Evolutionary conservation across 345 rosid species (phyloP).

Genomic region (Erucastrum elatum): DNA sequence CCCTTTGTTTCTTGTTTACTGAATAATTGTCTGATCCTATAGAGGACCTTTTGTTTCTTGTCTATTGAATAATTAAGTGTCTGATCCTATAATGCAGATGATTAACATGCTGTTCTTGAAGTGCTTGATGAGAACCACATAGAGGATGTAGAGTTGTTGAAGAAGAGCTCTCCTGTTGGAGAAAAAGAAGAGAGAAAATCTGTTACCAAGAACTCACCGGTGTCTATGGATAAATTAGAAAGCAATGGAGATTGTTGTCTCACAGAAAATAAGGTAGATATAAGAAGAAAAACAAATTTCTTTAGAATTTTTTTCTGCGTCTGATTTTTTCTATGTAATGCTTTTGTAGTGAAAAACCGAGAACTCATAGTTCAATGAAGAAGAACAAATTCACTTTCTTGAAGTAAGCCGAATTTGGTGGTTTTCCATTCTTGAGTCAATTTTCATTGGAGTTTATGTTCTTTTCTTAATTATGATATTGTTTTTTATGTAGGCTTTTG

Average conservation of each 20-base stretch:
- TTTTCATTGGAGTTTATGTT: background rate
- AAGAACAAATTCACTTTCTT: slow-evolving; percentile 28
- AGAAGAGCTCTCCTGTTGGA: slow-evolving; percentile 7
- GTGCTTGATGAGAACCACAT: background rate
- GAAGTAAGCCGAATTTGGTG: slow-evolving; percentile 15
- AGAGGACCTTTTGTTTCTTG: too few species aligned
- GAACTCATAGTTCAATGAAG: slow-evolving; percentile 3
- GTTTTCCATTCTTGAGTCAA: too few species aligned
- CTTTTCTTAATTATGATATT: background rate
- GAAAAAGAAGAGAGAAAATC: background rate
- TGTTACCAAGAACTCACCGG: too few species aligned
- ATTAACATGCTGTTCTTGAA: background rate
- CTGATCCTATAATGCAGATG: background rate
- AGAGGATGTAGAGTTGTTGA: slow-evolving; percentile 8
- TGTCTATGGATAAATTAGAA: too few species aligned
- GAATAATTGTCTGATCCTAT: too few species aligned
- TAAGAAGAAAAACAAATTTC: too few species aligned
- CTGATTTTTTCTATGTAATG: too few species aligned
- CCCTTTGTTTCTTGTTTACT: too few species aligned
- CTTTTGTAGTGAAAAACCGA: background rate
- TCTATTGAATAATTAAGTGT: too few species aligned
- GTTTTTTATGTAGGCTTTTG: background rate
- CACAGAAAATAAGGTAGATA: too few species aligned
- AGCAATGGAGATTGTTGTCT: too few species aligned
- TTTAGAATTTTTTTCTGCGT: too few species aligned